These are phyloP conservation scores for Ustilago xerochloae DNA, from an alignment of 1,284 basidiomycete species.

Conservation along the genomic window DNA sequence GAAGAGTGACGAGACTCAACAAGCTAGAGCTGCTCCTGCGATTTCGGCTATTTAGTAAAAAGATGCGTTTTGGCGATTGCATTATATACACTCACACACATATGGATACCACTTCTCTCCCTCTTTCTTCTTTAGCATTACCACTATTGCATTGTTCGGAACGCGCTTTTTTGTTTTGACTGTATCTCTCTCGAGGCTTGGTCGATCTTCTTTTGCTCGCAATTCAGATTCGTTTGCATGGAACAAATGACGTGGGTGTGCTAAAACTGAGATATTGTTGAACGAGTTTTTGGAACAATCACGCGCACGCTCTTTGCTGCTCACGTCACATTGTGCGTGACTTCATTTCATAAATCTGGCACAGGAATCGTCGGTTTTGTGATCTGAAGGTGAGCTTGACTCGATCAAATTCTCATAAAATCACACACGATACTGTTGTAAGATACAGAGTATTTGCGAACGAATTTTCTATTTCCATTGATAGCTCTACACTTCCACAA, in stretches of 20 bases:
- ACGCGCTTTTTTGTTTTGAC: not conserved
- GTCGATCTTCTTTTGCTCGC: not conserved
- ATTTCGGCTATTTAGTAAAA: not conserved
- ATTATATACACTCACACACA: not conserved
- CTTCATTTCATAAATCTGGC: no score
- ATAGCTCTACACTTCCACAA: not conserved
- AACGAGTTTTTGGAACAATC: no score
- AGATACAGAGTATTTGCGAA: no score
- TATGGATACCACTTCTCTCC: conserved; percentile 2
- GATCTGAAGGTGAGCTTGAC: no score
- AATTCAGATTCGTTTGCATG: not conserved
- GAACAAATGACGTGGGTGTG: not conserved
- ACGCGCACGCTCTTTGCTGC: no score
- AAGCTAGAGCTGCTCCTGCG: not conserved
- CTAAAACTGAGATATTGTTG: not conserved
- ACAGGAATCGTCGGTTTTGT: no score
- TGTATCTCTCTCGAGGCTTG: not conserved
- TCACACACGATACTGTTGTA: no score
- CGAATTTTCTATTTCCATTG: no score
- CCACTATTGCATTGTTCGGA: not conserved
- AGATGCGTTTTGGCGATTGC: not conserved
- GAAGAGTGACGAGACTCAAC: conserved; percentile 5
- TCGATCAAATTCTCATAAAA: no score
- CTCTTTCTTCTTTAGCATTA: not conserved
- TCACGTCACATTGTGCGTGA: not conserved